Conservation (phyloP, 2,329 filamentous ascomycete genomes). For the Epichloe sibirici region DNA sequence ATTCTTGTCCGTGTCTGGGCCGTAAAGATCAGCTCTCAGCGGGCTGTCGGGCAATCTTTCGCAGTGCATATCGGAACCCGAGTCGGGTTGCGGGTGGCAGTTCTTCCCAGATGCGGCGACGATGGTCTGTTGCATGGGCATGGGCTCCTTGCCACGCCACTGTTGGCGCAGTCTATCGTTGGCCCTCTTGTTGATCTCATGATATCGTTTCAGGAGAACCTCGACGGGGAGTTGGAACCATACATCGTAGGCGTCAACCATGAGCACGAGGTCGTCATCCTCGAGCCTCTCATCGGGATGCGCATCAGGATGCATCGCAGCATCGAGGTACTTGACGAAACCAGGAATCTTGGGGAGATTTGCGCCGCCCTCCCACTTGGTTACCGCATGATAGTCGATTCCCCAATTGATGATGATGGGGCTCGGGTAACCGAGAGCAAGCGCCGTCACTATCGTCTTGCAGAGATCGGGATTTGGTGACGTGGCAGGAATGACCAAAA, state of each 20-base stretch:
- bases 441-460: conserved; percentile 11
- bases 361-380: conserved; percentile 7
- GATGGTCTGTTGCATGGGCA: conserved; percentile 14
- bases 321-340: conserved; percentile 11
- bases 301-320: conserved; percentile 3
- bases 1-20: conserved; percentile 10
- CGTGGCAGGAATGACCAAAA: conserved; percentile 9
- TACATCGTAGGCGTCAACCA: conserved; percentile 16
- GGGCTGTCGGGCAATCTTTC: conserved; percentile 13
- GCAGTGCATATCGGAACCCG: conserved; percentile 14
- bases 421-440: conserved; percentile 12
- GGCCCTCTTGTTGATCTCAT: conserved; percentile 2
- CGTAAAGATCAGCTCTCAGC: conserved; percentile 12
- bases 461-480: conserved; percentile 11
- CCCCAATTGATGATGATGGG: conserved; percentile 15
- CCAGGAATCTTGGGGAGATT: conserved; percentile 14
- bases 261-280: conserved; percentile 14
- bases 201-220: conserved; percentile 13
- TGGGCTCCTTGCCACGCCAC: not conserved
- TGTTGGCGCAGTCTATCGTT: conserved; percentile 8
- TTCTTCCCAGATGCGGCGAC: conserved; percentile 14
- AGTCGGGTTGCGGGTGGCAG: conserved; percentile 10
- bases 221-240: conserved; percentile 18
- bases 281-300: conserved; percentile 5
- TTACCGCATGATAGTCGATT: conserved; percentile 6